Evolutionary conservation across 345 rosid species (phyloP).

Genomic region (Combretum micranthum): DNA sequence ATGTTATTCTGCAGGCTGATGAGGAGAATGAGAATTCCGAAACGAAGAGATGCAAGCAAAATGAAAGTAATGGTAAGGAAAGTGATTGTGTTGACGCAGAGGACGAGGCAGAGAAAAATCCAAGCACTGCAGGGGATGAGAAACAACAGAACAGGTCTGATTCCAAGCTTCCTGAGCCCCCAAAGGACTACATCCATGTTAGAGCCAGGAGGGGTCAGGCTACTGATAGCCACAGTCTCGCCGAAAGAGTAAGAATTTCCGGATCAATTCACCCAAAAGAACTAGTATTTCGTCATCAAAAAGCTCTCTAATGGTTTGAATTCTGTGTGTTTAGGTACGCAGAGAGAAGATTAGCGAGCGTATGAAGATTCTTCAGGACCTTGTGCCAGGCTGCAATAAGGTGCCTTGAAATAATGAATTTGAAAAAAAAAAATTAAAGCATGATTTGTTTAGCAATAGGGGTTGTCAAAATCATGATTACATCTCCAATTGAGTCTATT

Average conservation of each 20-base stretch:
- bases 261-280: not conserved
- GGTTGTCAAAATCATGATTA: no score
- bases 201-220: slow-evolving; percentile 80
- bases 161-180: slow-evolving; percentile 37
- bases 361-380: slow-evolving; percentile 38
- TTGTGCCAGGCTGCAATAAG: slow-evolving; percentile 58
- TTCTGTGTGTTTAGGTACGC: slow-evolving; percentile 26
- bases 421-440: not conserved
- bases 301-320: not conserved
- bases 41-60: slow-evolving; percentile 23
- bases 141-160: slow-evolving; percentile 8
- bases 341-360: slow-evolving; percentile 54
- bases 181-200: slow-evolving; percentile 78
- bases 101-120: slow-evolving; percentile 21
- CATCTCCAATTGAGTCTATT: no score
- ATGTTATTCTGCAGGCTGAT: slow-evolving; percentile 20
- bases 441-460: not conserved
- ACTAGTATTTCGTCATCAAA: not conserved
- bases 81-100: slow-evolving; percentile 17
- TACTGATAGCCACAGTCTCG: slow-evolving; percentile 57
- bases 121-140: slow-evolving; percentile 15
- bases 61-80: slow-evolving; percentile 23
- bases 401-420: slow-evolving; percentile 8
- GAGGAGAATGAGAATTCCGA: slow-evolving; percentile 31
- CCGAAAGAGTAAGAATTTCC: slow-evolving; percentile 40